A percentile compares a stretch with the other conserved stretches of the same genome.
Conservation (phyloP, 2,329 filamentous ascomycete genomes). For the Fulvia fulva region DNA sequence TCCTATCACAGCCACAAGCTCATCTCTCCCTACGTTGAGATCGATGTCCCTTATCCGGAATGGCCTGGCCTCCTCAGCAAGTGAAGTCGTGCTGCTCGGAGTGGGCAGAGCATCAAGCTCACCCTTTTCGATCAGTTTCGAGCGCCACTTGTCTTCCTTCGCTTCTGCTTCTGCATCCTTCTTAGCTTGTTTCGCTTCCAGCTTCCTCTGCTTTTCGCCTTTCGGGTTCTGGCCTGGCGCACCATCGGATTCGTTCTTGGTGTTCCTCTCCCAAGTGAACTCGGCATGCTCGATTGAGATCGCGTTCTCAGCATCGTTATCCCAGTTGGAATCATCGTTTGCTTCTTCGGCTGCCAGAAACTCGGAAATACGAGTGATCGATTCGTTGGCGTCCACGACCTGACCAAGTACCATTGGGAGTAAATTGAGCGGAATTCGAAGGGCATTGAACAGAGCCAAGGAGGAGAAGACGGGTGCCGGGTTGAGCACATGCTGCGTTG, state of each 20-base stretch:
- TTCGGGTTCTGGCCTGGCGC: slow-evolving; percentile 28
- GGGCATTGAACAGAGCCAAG: slow-evolving; percentile 84
- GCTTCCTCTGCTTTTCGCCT: slow-evolving; percentile 36
- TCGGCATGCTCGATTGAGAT: slow-evolving; percentile 68
- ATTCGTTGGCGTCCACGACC: slow-evolving; percentile 83
- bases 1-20: slow-evolving; percentile 81
- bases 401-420: slow-evolving; percentile 85
- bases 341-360: slow-evolving; percentile 84
- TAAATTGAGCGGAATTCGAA: slow-evolving; percentile 85
- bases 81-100: slow-evolving; percentile 36
- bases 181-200: slow-evolving; percentile 42
- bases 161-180: slow-evolving; percentile 41
- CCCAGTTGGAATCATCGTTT: slow-evolving; percentile 63
- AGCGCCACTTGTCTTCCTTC: slow-evolving; percentile 35
- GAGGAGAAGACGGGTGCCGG: slow-evolving; percentile 88
- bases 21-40: slow-evolving; percentile 66
- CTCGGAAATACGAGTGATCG: slow-evolving; percentile 78
- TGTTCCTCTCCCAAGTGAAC: slow-evolving; percentile 84
- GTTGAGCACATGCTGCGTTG: slow-evolving; percentile 59
- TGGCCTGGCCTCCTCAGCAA: slow-evolving; percentile 57
- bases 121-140: slow-evolving; percentile 34
- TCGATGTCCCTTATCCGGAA: slow-evolving; percentile 69
- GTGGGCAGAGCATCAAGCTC: slow-evolving; percentile 15
- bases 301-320: slow-evolving; percentile 50
- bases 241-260: slow-evolving; percentile 39